A percentile compares a stretch with the other conserved stretches of the same genome.
Evolutionary conservation across 2,329 filamentous ascomycete genomes (phyloP).

Genomic region (Rutstroemia sp.): DNA sequence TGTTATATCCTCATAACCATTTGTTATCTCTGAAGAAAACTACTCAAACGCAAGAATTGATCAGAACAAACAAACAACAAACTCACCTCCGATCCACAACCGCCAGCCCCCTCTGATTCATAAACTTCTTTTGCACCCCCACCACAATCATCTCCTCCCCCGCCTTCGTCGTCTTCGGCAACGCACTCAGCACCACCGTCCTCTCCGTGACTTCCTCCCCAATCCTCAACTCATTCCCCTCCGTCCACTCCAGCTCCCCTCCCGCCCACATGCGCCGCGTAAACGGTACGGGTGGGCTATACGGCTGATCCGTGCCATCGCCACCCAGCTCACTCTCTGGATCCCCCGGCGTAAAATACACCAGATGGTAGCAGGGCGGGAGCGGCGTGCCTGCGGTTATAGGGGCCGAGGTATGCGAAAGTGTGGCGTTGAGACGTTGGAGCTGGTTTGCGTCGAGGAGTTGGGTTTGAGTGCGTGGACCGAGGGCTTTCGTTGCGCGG

Average conservation of each 20-base stretch:
- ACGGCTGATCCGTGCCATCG: constrained; percentile 54
- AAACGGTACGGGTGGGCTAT: constrained; percentile 52
- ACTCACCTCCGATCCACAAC: constrained; percentile 46
- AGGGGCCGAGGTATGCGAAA: constrained; percentile 29
- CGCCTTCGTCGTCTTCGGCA: constrained; percentile 45
- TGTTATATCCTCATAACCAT: too few relatives aligned
- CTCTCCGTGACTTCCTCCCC: constrained; percentile 49
- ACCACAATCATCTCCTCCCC: constrained; percentile 58
- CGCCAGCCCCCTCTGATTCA: constrained; percentile 41
- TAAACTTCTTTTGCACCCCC: constrained; percentile 53
- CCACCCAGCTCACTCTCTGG: constrained; percentile 46
- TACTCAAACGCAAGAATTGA: background rate
- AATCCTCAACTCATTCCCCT: constrained; percentile 38
- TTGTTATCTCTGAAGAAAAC: too few relatives aligned
- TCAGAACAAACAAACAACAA: background rate
- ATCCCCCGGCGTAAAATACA: constrained; percentile 54
- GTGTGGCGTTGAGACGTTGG: constrained; percentile 51
- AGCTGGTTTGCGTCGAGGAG: constrained; percentile 55
- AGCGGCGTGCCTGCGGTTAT: constrained; percentile 12
- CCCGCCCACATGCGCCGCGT: constrained; percentile 63
- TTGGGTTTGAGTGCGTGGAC: constrained; percentile 30
- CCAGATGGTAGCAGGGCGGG: constrained; percentile 47
- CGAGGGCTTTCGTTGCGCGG: constrained; percentile 31
- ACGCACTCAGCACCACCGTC: constrained; percentile 46
- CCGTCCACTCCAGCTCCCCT: constrained; percentile 46